Percentiles rank a stretch among this genome's conserved stretches.
phyloP scores from a whole-genome alignment of 805 yeast genomes.

The Helenozyma baotianmanensis region DNA sequence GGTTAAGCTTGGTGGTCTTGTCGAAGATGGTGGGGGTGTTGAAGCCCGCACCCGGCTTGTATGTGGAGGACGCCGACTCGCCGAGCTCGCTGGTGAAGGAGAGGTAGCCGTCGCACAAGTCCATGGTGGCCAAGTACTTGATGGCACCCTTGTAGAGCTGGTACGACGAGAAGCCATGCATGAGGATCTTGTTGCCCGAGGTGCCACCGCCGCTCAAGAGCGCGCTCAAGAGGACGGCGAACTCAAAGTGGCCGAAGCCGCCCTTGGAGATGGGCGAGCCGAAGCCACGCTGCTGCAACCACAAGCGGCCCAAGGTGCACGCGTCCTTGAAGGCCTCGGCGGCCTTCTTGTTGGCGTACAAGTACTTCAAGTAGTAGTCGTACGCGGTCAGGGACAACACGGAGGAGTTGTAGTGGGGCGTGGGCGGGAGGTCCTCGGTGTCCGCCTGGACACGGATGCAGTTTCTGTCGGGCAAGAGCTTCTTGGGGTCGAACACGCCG shows the following conservation, averaged over 20 bases:
- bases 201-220: conserved; percentile 79
- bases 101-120: conserved; percentile 59
- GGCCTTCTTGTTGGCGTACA: conserved; percentile 70
- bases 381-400: conserved; percentile 64
- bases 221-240: conserved; percentile 74
- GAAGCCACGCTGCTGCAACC: conserved; percentile 88
- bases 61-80: conserved; percentile 37
- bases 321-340: conserved; percentile 87
- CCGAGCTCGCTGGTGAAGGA: conserved; percentile 59
- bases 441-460: conserved; percentile 68
- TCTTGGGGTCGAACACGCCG: conserved; percentile 67
- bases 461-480: conserved; percentile 74
- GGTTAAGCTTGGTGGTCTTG: conserved; percentile 68
- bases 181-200: conserved; percentile 67
- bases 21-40: conserved; percentile 74
- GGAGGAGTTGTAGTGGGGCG: conserved; percentile 84
- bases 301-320: conserved; percentile 75
- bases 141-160: conserved; percentile 90
- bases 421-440: conserved; percentile 52
- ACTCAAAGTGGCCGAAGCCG: conserved; percentile 93
- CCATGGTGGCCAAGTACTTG: conserved; percentile 76
- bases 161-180: conserved; percentile 87
- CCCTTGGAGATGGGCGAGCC: conserved; percentile 57
- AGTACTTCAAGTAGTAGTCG: conserved; percentile 65
- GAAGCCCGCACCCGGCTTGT: conserved; percentile 53